Percentiles rank a stretch among this genome's conserved stretches.
Conservation (phyloP, 2,329 filamentous ascomycete species). For the Diplodia intermedia region DNA sequence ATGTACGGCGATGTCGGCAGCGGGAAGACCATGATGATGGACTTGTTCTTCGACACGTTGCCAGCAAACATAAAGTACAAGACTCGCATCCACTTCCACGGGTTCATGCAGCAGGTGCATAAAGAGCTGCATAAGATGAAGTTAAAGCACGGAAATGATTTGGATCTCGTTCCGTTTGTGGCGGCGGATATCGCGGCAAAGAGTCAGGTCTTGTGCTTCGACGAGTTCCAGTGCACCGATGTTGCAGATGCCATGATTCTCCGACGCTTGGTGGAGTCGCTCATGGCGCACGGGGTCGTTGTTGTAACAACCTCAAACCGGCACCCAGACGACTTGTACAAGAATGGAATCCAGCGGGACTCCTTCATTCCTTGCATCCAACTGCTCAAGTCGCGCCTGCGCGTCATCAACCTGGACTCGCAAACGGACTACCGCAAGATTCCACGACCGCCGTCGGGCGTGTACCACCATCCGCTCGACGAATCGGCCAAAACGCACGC, state of each 20-base stretch:
- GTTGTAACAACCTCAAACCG: constrained; percentile 95
- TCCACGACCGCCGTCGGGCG: constrained; percentile 86
- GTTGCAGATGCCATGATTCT: constrained; percentile 99
- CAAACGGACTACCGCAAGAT: constrained; percentile 98
- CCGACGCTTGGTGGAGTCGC: constrained; percentile 80
- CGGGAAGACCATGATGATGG: constrained; percentile 99
- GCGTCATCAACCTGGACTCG: constrained; percentile 93
- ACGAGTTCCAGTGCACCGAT: constrained; percentile 98
- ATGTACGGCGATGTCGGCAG: constrained; percentile 96
- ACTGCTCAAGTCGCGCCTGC: constrained; percentile 81
- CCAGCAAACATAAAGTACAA: constrained; percentile 80
- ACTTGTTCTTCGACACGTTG: constrained; percentile 93
- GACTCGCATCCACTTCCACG: constrained; percentile 96
- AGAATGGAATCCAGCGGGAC: constrained; percentile 94
- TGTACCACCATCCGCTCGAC: constrained; percentile 91
- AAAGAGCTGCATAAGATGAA: constrained; percentile 89
- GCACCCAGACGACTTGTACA: constrained; percentile 96
- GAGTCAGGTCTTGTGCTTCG: constrained; percentile 90
- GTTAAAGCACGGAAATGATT: constrained; percentile 83
- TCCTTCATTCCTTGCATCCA: constrained; percentile 96
- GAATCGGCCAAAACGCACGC: constrained; percentile 78
- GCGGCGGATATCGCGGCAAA: constrained; percentile 91
- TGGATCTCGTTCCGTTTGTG: constrained; percentile 89
- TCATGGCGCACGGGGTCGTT: constrained; percentile 97
- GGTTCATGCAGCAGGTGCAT: constrained; percentile 99